Evolutionary conservation across 805 yeast genomes (phyloP).

Genomic region (Nakazawaea wyomingensis): DNA sequence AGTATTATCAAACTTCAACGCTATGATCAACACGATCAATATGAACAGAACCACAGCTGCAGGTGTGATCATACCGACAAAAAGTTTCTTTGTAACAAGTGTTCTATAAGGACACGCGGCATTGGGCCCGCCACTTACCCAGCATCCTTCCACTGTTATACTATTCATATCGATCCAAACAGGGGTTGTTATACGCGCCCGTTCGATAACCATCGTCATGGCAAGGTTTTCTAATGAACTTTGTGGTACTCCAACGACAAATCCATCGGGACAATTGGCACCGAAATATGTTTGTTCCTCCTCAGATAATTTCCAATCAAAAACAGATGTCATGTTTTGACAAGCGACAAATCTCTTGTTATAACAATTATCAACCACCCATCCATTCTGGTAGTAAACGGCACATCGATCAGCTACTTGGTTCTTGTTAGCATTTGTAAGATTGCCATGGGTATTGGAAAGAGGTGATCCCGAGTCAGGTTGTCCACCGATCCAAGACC

Average conservation of each 20-base stretch:
- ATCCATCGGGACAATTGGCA: conserved; percentile 32
- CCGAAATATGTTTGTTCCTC: conserved; percentile 39
- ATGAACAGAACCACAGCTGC: conserved; percentile 54
- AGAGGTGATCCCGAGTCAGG: conserved; percentile 32
- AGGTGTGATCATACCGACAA: conserved; percentile 62
- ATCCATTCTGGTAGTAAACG: conserved; percentile 34
- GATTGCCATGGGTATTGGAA: conserved; percentile 6
- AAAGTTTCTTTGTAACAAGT: conserved; percentile 47
- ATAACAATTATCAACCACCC: conserved; percentile 69
- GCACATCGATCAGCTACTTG: conserved; percentile 41
- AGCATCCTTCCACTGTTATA: conserved; percentile 66
- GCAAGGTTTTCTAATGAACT: conserved; percentile 41
- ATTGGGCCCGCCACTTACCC: conserved; percentile 79
- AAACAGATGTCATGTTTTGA: conserved; percentile 31
- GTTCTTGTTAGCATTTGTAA: background rate
- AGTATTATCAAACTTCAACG: conserved; percentile 51
- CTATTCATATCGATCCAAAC: conserved; percentile 85
- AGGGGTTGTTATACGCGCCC: conserved; percentile 25
- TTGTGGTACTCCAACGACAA: conserved; percentile 40
- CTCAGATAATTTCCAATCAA: conserved; percentile 38
- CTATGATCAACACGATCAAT: conserved; percentile 44
- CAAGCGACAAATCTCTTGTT: conserved; percentile 51
- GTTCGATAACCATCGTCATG: conserved; percentile 19
- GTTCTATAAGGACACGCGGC: conserved; percentile 74
- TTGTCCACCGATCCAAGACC: conserved; percentile 73